Conservation (phyloP, 2,329 filamentous ascomycete genomes). For the Alternaria atra region DNA sequence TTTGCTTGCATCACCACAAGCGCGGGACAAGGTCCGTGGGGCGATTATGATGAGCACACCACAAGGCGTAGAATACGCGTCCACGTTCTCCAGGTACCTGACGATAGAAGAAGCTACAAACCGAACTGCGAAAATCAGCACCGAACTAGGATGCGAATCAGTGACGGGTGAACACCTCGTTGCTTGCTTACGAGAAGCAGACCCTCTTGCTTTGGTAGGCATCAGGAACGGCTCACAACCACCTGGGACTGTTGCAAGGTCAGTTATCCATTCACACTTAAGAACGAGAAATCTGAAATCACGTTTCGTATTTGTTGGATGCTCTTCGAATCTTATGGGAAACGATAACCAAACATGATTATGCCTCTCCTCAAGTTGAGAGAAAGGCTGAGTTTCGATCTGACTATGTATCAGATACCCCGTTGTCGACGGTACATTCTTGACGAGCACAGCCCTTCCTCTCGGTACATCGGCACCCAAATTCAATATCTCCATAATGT, state of each 20-base stretch:
- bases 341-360: background rate
- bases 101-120: conserved; percentile 35
- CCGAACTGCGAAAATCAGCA: conserved; percentile 31
- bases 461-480: background rate
- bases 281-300: background rate
- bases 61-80: conserved; percentile 25
- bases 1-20: conserved; percentile 60
- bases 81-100: conserved; percentile 34
- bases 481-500: background rate
- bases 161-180: conserved; percentile 19
- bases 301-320: background rate
- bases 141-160: conserved; percentile 33
- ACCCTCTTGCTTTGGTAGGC: conserved; percentile 31
- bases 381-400: background rate
- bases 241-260: background rate
- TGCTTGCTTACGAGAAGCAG: conserved; percentile 35
- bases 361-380: background rate
- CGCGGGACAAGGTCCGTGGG: conserved; percentile 58
- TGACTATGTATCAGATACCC: background rate
- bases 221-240: conserved; percentile 12
- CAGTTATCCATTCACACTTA: background rate
- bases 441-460: background rate
- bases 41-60: conserved; percentile 54
- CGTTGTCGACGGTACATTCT: background rate
- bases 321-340: background rate